phyloP scores from a whole-genome alignment of 257 asterid genomes.

The Primulina eburnea region DNA sequence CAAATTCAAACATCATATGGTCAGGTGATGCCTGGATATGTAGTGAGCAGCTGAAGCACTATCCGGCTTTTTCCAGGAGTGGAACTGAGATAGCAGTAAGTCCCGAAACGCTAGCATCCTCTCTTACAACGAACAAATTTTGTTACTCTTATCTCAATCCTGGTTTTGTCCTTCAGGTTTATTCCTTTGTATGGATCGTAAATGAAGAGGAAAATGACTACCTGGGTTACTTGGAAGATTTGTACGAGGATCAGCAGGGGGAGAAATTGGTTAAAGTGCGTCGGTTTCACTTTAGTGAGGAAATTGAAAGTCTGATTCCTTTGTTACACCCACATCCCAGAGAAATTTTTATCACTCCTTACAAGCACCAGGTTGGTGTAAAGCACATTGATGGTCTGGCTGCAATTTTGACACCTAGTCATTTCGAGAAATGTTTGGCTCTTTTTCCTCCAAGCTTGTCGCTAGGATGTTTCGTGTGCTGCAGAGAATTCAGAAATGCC shows the following conservation, averaged over 20 bases:
- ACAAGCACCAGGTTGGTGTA: slow-evolving; percentile 34
- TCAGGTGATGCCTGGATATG: slow-evolving; percentile 50
- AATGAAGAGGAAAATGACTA: slow-evolving; percentile 27
- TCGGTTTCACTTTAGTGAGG: slow-evolving; percentile 30
- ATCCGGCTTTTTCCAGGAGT: slow-evolving; percentile 39
- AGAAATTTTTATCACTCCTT: slow-evolving; percentile 40
- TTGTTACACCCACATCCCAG: slow-evolving; percentile 30
- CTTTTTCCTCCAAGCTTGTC: slow-evolving; percentile 24
- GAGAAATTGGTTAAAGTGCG: slow-evolving; percentile 32
- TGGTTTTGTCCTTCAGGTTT: slow-evolving; percentile 34
- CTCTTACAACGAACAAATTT: not conserved
- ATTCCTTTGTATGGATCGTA: slow-evolving; percentile 44
- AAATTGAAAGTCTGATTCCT: slow-evolving; percentile 26
- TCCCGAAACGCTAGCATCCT: slow-evolving; percentile 12
- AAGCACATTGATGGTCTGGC: slow-evolving; percentile 28
- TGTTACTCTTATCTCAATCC: slow-evolving; percentile 18
- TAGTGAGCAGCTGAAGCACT: slow-evolving; percentile 47
- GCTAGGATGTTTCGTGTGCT: slow-evolving; percentile 36
- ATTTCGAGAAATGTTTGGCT: slow-evolving; percentile 35
- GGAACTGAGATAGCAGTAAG: slow-evolving; percentile 45
- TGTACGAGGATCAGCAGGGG: slow-evolving; percentile 32
- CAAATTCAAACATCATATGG: slow-evolving; percentile 41
- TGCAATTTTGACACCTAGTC: slow-evolving; percentile 36
- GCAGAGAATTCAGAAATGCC: slow-evolving; percentile 36
- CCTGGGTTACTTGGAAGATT: slow-evolving; percentile 46